Base-by-base conservation (phyloP, 1,284 basidiomycete genomes). In the Gastroboletus turbinatus region DNA sequence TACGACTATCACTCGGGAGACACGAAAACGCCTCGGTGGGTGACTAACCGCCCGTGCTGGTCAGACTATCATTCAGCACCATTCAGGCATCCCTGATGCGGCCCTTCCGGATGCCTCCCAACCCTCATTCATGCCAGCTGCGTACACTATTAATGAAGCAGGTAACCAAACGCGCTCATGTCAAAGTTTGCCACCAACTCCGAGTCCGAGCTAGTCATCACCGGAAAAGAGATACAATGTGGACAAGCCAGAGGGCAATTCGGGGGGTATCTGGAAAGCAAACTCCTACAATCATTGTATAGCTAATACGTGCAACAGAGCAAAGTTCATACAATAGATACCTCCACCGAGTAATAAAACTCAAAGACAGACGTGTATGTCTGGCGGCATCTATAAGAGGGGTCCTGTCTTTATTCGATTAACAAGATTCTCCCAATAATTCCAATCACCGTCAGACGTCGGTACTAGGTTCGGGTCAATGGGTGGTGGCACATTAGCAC, bases 381-480 rank as follows among this genome's bases (percentile, higher is more conserved):
- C 48, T 52, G 33, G 23, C 50, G 30, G 27, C 33, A 49, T 63
- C 59, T 72, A 73, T 33, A 72, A 23, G 30, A 67, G 50, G 27
- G 71, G 54, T 10, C 69, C 81, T 45, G 81, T 80, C 56, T 87
- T 84, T 56, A 91, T 87, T 63, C 88, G 86, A 64, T 84, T 88
- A 16, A 92, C 87, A 58, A 92, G 70, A 32, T 82, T 84, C 70
- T 92, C 89, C 90, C 90, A 92, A 64, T 92, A 92, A 58, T 76
- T 84, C 82, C 86, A 89, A 70, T 92, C 90, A 29, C 84, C 83
- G 60, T 88, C 88, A 42, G 82, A 63, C 14, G 77, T 79, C 49
- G 75, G 71, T 50, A 82, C 62, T 27, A 78, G 62, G 44, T 76
- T 74, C 36, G 75, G 68, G 58, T 82, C 80, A 42, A 65, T 65